Conservation (phyloP, 139 green algal species). For the Micractinium sp. region DNA sequence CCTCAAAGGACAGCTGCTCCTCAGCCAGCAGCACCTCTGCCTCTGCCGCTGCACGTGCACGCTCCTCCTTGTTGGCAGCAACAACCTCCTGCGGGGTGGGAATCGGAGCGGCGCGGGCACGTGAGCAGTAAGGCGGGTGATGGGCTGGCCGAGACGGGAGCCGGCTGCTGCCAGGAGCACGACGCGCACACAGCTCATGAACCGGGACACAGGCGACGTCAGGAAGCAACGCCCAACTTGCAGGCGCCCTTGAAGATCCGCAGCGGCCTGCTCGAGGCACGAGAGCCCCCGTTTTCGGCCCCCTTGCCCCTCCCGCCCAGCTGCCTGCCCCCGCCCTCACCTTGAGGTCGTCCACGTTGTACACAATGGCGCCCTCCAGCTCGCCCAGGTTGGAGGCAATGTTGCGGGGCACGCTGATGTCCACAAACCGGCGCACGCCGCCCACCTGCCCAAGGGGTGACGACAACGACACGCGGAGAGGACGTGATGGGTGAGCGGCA, state of each 20-base stretch:
- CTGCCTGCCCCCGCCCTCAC: slow-evolving; percentile 58
- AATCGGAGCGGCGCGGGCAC: too few species aligned
- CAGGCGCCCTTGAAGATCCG: neutral
- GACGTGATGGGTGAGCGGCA: neutral
- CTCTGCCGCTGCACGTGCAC: slow-evolving; percentile 76
- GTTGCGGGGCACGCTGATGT: slow-evolving; percentile 99
- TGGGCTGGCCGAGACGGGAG: neutral
- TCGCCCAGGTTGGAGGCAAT: slow-evolving; percentile 86
- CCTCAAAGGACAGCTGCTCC: slow-evolving; percentile 91
- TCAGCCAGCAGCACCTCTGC: slow-evolving; percentile 72
- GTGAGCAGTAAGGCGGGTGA: too few species aligned
- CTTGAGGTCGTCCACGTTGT: slow-evolving; percentile 99
- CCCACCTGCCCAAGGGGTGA: slow-evolving; percentile 67
- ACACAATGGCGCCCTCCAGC: slow-evolving; percentile 79
- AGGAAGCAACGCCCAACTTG: too few species aligned
- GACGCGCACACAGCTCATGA: too few species aligned
- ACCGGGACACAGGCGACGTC: too few species aligned
- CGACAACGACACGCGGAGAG: neutral
- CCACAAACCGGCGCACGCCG: slow-evolving; percentile 93
- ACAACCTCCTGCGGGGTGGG: slow-evolving; percentile 69
- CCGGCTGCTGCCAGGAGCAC: neutral
- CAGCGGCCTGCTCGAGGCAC: neutral
- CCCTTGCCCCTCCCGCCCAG: neutral
- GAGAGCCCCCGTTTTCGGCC: neutral
- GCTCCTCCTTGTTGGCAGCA: slow-evolving; percentile 92